phyloP scores from a whole-genome alignment of 2,329 filamentous ascomycete genomes.

The Trichoderma afroharzianum region DNA sequence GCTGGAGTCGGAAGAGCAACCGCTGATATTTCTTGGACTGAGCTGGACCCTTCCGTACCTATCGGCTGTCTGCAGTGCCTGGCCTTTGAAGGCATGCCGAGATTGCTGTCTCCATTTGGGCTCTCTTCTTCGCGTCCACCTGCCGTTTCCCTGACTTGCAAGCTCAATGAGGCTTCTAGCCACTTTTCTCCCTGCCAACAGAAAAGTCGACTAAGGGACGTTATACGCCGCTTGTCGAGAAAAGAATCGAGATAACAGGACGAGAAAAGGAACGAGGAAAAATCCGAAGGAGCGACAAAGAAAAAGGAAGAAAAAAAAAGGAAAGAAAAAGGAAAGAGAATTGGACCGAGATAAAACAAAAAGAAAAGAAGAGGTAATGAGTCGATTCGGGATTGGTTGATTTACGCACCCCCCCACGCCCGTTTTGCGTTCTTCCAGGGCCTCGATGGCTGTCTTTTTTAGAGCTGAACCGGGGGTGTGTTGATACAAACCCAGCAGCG shows the following conservation, averaged over 20 bases:
- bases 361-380: background rate
- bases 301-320: background rate
- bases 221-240: constrained; percentile 6
- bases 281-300: background rate
- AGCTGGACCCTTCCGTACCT: background rate
- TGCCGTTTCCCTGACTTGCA: background rate
- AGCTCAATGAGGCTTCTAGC: background rate
- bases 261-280: background rate
- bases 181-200: background rate
- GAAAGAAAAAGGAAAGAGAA: background rate
- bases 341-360: background rate
- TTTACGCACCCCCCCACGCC: background rate
- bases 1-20: background rate
- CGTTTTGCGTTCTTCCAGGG: background rate
- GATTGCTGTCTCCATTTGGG: background rate
- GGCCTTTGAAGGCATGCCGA: background rate
- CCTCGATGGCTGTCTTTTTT: background rate
- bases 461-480: background rate
- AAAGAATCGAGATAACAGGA: background rate
- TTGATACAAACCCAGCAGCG: background rate
- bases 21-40: background rate
- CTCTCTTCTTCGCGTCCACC: background rate
- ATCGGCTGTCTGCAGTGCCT: background rate
- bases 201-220: background rate
- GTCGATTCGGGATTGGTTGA: background rate